Percentiles rank a stretch among this genome's conserved stretches.
phyloP scores from a whole-genome alignment of 176 grass and related monocot genomes.

The Musa itinerans region DNA sequence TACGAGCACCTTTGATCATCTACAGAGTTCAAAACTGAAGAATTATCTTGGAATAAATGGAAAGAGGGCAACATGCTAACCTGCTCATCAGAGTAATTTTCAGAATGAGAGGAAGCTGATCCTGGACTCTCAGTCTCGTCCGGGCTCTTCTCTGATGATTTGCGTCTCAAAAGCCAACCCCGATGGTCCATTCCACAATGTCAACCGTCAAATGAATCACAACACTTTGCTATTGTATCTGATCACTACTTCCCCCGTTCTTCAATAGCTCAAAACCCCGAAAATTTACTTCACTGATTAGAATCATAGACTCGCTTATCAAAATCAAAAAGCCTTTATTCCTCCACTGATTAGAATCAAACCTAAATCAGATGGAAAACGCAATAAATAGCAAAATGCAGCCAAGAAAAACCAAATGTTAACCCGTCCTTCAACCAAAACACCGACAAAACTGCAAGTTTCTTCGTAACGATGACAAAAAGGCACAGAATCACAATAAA shows the following conservation, averaged over 20 bases:
- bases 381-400: slow-evolving; percentile 6
- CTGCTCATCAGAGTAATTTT: slow-evolving; percentile 32
- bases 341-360: neutral
- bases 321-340: neutral
- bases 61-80: slow-evolving; percentile 29
- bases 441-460: neutral
- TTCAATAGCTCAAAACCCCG: neutral
- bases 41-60: neutral
- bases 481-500: too few relatives aligned
- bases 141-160: slow-evolving; percentile 41
- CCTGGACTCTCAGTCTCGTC: slow-evolving; percentile 33
- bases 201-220: slow-evolving; percentile 11
- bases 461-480: neutral
- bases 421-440: neutral
- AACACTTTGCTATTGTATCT: neutral
- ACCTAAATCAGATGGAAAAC: slow-evolving; percentile 3
- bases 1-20: too few relatives aligned
- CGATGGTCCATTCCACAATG: slow-evolving; percentile 40
- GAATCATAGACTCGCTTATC: too few relatives aligned
- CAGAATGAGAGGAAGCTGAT: slow-evolving; percentile 21
- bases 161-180: slow-evolving; percentile 39
- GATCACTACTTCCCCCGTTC: neutral
- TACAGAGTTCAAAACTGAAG: neutral
- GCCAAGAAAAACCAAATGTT: neutral
- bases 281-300: slow-evolving; percentile 3